Evolutionary conservation across 352 stramenopile species (phyloP).

Genomic region (Globisporangium paroecandrum): DNA sequence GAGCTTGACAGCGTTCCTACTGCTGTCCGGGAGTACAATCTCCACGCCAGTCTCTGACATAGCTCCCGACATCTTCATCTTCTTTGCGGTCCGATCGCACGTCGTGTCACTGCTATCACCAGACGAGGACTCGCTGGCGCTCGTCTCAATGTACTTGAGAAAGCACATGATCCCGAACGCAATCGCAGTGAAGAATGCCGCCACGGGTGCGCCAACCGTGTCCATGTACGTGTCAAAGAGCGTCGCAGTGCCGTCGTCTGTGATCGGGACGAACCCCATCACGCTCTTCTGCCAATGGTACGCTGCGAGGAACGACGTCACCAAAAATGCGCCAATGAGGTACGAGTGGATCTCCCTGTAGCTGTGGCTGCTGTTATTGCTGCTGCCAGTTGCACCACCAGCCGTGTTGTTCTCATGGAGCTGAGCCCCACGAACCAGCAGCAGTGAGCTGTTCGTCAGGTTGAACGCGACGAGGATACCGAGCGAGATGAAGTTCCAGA

Average conservation of each 20-base stretch:
- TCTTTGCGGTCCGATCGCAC: not conserved
- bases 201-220: slow-evolving; percentile 37
- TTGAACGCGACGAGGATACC: slow-evolving; percentile 90
- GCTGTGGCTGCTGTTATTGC: slow-evolving; percentile 3
- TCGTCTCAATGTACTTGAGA: slow-evolving; percentile 43
- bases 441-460: slow-evolving; percentile 81
- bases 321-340: slow-evolving; percentile 46
- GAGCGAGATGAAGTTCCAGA: slow-evolving; percentile 90
- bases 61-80: not conserved
- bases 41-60: not conserved
- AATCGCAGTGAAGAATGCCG: slow-evolving; percentile 47
- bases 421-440: slow-evolving; percentile 51
- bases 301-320: slow-evolving; percentile 61
- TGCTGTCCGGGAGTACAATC: slow-evolving; percentile 9
- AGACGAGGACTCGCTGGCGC: not conserved
- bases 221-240: slow-evolving; percentile 59
- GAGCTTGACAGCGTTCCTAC: not conserved
- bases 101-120: not conserved
- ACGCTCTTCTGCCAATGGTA: slow-evolving; percentile 78
- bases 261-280: slow-evolving; percentile 31
- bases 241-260: slow-evolving; percentile 17
- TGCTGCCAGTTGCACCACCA: not conserved
- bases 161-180: slow-evolving; percentile 50
- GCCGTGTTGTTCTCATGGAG: slow-evolving; percentile 19
- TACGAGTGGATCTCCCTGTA: slow-evolving; percentile 25